These are phyloP conservation scores for Sugiyamaella mastotermitis DNA, from an alignment of 805 yeast species.

Conservation along the genomic window DNA sequence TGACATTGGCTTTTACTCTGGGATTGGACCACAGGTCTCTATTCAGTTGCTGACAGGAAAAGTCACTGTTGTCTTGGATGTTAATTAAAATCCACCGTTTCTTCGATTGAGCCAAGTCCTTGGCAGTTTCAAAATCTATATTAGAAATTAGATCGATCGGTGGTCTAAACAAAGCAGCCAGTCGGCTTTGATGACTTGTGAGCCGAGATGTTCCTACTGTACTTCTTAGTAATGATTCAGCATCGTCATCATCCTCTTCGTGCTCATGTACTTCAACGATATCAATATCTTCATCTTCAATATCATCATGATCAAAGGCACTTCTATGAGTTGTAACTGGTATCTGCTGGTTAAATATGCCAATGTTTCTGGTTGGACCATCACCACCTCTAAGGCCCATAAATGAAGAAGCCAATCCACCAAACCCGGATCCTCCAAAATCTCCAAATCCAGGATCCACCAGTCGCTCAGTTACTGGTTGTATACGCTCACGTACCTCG, in stretches of 20 bases:
- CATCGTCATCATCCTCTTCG: constrained; percentile 25
- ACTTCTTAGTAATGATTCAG: constrained; percentile 21
- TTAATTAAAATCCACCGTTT: constrained; percentile 83
- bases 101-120: constrained; percentile 51
- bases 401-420: not conserved
- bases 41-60: constrained; percentile 82
- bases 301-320: constrained; percentile 32
- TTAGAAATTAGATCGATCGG: constrained; percentile 85
- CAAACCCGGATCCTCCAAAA: not conserved
- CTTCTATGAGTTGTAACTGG: constrained; percentile 20
- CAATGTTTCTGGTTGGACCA: constrained; percentile 18
- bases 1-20: constrained; percentile 57
- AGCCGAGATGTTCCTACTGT: constrained; percentile 32
- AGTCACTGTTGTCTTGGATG: constrained; percentile 79
- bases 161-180: constrained; percentile 83
- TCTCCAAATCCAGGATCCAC: constrained; percentile 41
- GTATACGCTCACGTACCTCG: constrained; percentile 71
- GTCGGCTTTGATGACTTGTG: constrained; percentile 51
- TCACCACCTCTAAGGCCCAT: not conserved
- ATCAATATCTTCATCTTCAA: constrained; percentile 36
- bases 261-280: constrained; percentile 19
- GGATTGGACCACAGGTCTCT: constrained; percentile 86
- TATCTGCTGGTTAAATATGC: constrained; percentile 49
- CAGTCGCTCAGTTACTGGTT: constrained; percentile 71
- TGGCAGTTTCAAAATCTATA: constrained; percentile 68